Evolutionary conservation across 1,284 basidiomycete species (phyloP).

Genomic region (Irpex sp.): DNA sequence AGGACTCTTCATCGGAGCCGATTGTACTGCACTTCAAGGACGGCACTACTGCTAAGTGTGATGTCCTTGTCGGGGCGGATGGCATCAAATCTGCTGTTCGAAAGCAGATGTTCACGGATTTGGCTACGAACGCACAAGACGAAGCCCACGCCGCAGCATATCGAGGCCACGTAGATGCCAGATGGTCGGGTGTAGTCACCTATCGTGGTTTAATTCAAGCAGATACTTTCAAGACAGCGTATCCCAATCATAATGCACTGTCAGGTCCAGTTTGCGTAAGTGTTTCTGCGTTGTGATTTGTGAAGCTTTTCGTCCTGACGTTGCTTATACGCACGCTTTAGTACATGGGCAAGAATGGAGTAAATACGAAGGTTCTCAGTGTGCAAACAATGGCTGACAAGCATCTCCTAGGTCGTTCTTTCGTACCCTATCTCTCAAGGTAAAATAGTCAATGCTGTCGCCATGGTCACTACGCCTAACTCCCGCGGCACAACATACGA

Average conservation of each 20-base stretch:
- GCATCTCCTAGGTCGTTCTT: conserved; percentile 14
- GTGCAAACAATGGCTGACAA: not conserved
- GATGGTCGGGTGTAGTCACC: conserved; percentile 32
- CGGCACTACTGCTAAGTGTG: conserved; percentile 33
- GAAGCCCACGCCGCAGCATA: conserved; percentile 13
- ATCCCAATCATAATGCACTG: not conserved
- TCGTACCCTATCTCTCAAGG: conserved; percentile 23
- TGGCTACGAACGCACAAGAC: conserved; percentile 2
- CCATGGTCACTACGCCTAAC: conserved; percentile 21
- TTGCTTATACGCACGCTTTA: not conserved
- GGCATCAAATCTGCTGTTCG: conserved; percentile 46
- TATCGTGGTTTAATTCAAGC: conserved; percentile 29
- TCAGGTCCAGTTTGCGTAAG: not conserved
- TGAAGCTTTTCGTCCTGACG: not conserved
- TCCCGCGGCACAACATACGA: conserved; percentile 22
- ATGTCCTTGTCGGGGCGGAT: conserved; percentile 42
- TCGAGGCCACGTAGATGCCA: conserved; percentile 25
- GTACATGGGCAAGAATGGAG: not conserved
- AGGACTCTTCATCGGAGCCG: not conserved
- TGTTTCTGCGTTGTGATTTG: conserved; percentile 9
- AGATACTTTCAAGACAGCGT: not conserved
- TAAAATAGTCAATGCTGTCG: conserved; percentile 29
- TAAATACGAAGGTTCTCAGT: not conserved
- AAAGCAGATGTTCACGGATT: conserved; percentile 22
- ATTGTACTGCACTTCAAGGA: conserved; percentile 31